Base-by-base conservation (phyloP, 225 moss, liverwort and hornwort genomes). In the Pleurozium schreberi region DNA sequence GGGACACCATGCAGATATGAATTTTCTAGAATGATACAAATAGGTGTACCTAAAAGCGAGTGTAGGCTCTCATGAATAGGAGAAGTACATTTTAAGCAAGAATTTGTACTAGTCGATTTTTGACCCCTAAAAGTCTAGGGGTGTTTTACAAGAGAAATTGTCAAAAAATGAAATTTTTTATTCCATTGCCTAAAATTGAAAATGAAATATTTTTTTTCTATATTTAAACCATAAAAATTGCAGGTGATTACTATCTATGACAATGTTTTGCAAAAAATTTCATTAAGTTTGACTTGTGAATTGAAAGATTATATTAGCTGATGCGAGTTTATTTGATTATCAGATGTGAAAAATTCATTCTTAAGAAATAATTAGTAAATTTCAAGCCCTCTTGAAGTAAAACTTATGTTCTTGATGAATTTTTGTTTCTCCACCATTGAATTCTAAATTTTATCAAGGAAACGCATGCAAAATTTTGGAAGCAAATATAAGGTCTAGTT, bases 21-120 rank as follows among this genome's bases (percentile, higher is more conserved):
- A 43, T 27, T 71, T 70, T 43, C n/a, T 15, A 42, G 43, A 71
- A 15, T 42, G 3, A 9, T 71, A 16, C 1, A 71, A 71, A 43
- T 43, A 71, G 5, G 3, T 71, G 9, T 26, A 71, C 0, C 15
- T 5, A 27, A 9, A 15, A 15, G 9, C 1, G 0, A 13, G 5
- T 8, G 1, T 43, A 27, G 27, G 5, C 15, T 43, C 70, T 43
- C 14, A 14, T 43, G 3, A 71, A 71, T 27, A 43, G 9, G 8
- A 9, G 1, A 0, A 43, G 0, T 16, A 16, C 5, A 45, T 28
- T 73, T 71, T 28, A 28, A 45, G 45, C 10, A 73, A 73, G 9
- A 45, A 17, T 45, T 73, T 28, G 17, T 45, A 17, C 0, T 10
- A 30, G 28, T 27, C 3, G 5, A 3, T 9, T 73, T 18, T 28